A percentile compares a stretch with the other conserved stretches of the same genome.
phyloP scores from a whole-genome alignment of 1,284 basidiomycete species.

The Caloboletus firmus region DNA sequence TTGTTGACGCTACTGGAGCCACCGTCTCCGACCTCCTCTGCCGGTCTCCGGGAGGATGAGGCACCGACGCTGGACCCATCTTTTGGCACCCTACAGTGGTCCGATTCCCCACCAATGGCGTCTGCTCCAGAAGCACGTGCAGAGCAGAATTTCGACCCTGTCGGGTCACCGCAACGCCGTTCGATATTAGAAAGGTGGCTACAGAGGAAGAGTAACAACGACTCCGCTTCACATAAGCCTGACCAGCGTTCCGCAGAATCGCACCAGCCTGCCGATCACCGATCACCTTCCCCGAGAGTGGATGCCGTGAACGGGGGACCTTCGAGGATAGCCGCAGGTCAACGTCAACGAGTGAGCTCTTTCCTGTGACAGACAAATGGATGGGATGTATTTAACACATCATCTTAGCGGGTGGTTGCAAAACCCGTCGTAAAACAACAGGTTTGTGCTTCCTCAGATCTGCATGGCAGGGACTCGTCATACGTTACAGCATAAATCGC shows the following conservation, averaged over 20 bases:
- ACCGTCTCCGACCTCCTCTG: not conserved
- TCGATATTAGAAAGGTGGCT: not conserved
- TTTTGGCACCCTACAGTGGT: fast-evolving
- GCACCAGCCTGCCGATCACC: no score
- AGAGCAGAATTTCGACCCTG: fast-evolving
- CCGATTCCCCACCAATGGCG: not conserved
- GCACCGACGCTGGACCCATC: fast-evolving
- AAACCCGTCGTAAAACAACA: not conserved
- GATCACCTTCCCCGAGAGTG: not conserved
- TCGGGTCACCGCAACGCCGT: fast-evolving
- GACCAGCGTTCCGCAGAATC: not conserved
- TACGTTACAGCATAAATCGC: not conserved
- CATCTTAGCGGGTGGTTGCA: not conserved
- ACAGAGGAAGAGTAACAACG: not conserved
- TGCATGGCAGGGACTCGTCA: not conserved
- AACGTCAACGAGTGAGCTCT: not conserved
- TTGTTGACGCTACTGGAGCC: not conserved
- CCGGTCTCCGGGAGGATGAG: no score
- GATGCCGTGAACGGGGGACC: not conserved
- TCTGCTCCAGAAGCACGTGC: not conserved
- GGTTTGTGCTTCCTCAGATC: not conserved
- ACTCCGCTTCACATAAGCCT: not conserved
- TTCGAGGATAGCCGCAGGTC: not conserved
- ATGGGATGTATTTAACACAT: not conserved
- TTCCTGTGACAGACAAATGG: not conserved